Conservation (phyloP, 768 basidiomycete genomes). For the Pisolithus sp. region DNA sequence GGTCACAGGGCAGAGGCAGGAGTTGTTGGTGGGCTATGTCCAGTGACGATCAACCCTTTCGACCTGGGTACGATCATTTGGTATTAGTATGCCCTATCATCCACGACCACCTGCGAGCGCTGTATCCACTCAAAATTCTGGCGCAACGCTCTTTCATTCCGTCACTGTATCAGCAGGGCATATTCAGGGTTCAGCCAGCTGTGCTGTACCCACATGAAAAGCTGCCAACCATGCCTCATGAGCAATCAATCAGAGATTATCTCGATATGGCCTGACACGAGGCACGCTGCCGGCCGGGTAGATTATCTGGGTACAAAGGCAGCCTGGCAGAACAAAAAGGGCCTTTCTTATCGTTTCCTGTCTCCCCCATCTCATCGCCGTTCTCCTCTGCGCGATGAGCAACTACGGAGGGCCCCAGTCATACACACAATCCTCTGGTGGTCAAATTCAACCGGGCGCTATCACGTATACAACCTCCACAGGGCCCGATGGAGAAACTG, state of each 20-base stretch:
- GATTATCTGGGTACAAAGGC: conserved; percentile 1
- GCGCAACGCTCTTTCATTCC: background rate
- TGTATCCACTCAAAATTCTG: background rate
- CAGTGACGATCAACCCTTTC: background rate
- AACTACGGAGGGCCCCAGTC: conserved; percentile 23
- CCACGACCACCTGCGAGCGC: background rate
- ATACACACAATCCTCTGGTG: conserved; percentile 25
- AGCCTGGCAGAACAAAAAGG: conserved; percentile 7
- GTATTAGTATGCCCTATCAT: background rate
- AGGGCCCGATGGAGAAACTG: conserved; percentile 51
- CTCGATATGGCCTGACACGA: background rate
- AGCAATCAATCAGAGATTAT: background rate
- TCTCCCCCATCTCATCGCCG: conserved; percentile 1
- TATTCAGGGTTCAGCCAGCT: background rate
- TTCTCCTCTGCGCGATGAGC: conserved; percentile 14
- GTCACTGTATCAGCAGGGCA: background rate
- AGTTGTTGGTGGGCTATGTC: too few relatives aligned
- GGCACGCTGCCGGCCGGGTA: background rate
- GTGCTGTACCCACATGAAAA: background rate
- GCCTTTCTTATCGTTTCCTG: conserved; percentile 7
- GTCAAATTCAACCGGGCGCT: conserved; percentile 57
- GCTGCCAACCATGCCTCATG: background rate
- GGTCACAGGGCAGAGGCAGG: too few relatives aligned
- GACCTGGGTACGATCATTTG: background rate
- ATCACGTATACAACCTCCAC: conserved; percentile 67